Conservation (phyloP, 1,284 basidiomycete species). For the Pyrrhoderma lamaoense region DNA sequence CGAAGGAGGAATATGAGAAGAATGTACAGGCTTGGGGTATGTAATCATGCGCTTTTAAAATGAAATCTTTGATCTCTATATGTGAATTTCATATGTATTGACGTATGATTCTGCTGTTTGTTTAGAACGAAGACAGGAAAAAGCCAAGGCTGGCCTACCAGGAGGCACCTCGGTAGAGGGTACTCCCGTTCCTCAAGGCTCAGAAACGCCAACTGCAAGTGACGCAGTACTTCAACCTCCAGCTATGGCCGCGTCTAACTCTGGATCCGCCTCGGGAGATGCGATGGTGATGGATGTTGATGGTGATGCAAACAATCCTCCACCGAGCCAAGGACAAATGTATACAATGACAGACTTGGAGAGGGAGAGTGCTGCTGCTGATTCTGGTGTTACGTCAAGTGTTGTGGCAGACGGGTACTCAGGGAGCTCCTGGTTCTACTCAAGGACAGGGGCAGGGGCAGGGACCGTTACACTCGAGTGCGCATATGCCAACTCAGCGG, state of each 20-base stretch:
- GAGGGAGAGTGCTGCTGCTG: no score
- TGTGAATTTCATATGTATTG: conserved; percentile 5
- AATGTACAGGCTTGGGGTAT: not conserved
- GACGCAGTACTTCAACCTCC: conserved; percentile 19
- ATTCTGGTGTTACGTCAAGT: no score
- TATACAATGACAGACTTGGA: no score
- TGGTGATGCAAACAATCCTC: no score
- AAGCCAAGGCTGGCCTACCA: conserved; percentile 30
- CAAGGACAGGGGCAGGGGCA: conserved; percentile 2
- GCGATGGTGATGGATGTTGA: no score
- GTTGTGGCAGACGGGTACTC: no score
- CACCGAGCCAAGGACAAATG: no score
- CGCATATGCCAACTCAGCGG: conserved; percentile 60
- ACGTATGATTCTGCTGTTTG: no score
- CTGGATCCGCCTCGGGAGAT: no score
- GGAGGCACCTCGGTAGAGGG: conserved; percentile 31
- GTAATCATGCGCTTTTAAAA: not conserved
- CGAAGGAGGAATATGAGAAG: conserved; percentile 65
- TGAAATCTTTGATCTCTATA: no score
- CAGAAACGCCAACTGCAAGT: conserved; percentile 21
- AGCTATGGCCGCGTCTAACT: conserved; percentile 1
- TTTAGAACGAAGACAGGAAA: conserved; percentile 60
- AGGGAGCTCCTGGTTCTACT: not conserved
- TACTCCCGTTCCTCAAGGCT: conserved; percentile 24
- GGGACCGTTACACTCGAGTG: conserved; percentile 23